Percentiles rank a stretch among this genome's conserved stretches.
These are phyloP conservation scores for Talaromyces liani DNA, from an alignment of 495 filamentous ascomycete species.

Conservation along the genomic window DNA sequence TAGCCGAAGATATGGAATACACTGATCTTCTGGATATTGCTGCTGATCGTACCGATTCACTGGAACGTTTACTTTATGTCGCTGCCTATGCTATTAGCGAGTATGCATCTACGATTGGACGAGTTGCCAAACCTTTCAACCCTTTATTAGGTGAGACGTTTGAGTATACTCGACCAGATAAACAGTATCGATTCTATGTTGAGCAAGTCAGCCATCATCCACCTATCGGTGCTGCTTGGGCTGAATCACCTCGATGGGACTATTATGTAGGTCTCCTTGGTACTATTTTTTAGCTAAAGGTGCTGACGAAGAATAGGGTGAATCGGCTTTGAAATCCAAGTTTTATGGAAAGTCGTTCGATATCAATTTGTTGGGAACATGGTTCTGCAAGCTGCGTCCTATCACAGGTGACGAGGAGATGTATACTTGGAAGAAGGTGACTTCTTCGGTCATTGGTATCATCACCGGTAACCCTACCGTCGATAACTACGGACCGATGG, in stretches of 20 bases:
- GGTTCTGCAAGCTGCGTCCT: conserved; percentile 87
- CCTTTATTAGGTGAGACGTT: conserved; percentile 94
- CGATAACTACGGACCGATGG: conserved; percentile 98
- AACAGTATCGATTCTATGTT: conserved; percentile 95
- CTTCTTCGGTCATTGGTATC: conserved; percentile 94
- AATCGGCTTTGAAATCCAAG: conserved; percentile 93
- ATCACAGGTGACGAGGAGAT: conserved; percentile 75
- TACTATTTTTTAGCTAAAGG: not conserved
- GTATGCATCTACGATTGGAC: conserved; percentile 92
- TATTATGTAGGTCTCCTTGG: conserved; percentile 58
- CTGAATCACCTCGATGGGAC: conserved; percentile 89
- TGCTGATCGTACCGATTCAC: conserved; percentile 75
- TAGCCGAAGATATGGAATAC: conserved; percentile 97
- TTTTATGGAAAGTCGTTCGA: conserved; percentile 98
- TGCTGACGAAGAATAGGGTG: conserved; percentile 45
- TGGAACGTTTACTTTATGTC: conserved; percentile 93
- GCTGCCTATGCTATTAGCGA: conserved; percentile 92
- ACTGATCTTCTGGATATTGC: conserved; percentile 87
- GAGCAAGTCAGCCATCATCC: conserved; percentile 99
- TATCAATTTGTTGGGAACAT: conserved; percentile 91
- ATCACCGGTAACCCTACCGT: conserved; percentile 94
- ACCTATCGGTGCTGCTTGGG: conserved; percentile 87
- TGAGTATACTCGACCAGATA: conserved; percentile 91
- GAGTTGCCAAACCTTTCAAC: conserved; percentile 97
- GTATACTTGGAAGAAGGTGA: conserved; percentile 99